A percentile compares a stretch with the other conserved stretches of the same genome.
phyloP scores from a whole-genome alignment of 2,329 filamentous ascomycete species.

The Chaetothyriales sp. region DNA sequence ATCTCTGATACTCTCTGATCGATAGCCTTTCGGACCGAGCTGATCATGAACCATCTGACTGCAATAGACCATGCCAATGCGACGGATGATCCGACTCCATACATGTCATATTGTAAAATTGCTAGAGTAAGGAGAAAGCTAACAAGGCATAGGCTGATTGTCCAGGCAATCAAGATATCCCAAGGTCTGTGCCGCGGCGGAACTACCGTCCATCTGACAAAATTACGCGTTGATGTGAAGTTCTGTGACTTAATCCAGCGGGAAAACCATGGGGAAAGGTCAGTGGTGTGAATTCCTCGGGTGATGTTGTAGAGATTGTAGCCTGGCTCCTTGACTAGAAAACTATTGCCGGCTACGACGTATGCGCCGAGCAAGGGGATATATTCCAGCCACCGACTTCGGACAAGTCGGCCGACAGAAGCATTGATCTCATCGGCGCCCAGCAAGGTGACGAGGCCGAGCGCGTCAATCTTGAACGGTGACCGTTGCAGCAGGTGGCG shows the following conservation, averaged over 20 bases:
- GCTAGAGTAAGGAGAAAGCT: conserved; percentile 9
- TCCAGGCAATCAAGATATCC: conserved; percentile 2
- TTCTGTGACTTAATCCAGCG: conserved; percentile 12
- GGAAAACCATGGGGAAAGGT: conserved; percentile 12
- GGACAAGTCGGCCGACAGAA: conserved; percentile 14
- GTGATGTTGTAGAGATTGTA: conserved; percentile 19
- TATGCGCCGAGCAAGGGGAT: conserved; percentile 17
- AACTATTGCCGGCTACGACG: conserved; percentile 16
- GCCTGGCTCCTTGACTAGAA: conserved; percentile 11
- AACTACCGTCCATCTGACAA: conserved; percentile 8
- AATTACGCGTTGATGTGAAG: conserved; percentile 8
- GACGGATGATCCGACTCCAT: conserved; percentile 11
- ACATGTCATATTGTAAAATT: conserved; percentile 11
- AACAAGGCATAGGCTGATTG: conserved; percentile 7
- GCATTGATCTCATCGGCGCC: conserved; percentile 17
- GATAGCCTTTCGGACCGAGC: conserved; percentile 6
- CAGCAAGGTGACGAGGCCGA: conserved; percentile 18
- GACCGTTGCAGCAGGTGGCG: conserved; percentile 6
- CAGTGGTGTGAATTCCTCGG: conserved; percentile 14
- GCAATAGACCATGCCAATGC: conserved; percentile 11
- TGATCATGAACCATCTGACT: conserved; percentile 9
- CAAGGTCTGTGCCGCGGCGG: conserved; percentile 3
- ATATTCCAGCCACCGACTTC: conserved; percentile 13
- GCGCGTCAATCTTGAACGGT: conserved; percentile 16
- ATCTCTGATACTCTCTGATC: conserved; percentile 2